A percentile compares a stretch with the other conserved stretches of the same genome.
phyloP scores from a whole-genome alignment of 306 rosid genomes.

The barrel medic (Medicago truncatula) region DNA sequence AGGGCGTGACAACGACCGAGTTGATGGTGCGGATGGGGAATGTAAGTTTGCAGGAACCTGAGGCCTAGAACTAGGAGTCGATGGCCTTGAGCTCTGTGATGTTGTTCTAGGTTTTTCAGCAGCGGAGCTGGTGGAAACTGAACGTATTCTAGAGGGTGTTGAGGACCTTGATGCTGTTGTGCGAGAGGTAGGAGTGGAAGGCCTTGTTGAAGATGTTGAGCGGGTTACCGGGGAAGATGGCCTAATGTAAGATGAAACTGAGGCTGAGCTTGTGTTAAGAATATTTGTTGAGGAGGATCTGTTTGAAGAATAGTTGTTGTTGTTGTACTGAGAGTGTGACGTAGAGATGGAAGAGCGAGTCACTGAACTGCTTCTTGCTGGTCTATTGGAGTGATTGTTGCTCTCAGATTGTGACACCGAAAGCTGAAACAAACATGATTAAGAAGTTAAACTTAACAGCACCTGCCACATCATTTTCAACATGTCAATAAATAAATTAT shows the following conservation, averaged over 20 bases:
- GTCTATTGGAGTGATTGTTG: conserved; percentile 72
- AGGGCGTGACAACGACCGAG: conserved; percentile 78
- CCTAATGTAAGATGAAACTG: conserved; percentile 90
- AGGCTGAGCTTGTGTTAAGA: conserved; percentile 96
- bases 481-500: not conserved
- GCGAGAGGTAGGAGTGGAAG: conserved; percentile 90
- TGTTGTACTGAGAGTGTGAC: conserved; percentile 64
- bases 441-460: conserved; percentile 34
- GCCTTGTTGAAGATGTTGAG: conserved; percentile 64
- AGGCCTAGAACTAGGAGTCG: conserved; percentile 95
- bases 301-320: conserved; percentile 70
- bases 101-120: conserved; percentile 68
- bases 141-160: conserved; percentile 85
- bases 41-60: conserved; percentile 85
- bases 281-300: conserved; percentile 65
- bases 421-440: conserved; percentile 65
- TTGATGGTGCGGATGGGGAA: conserved; percentile 63
- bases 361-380: conserved; percentile 95
- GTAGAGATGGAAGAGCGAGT: conserved; percentile 75
- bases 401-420: conserved; percentile 87
- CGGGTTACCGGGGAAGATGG: conserved; percentile 86
- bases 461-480: conserved; percentile 10
- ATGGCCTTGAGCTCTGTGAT: conserved; percentile 75
- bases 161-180: conserved; percentile 67
- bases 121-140: conserved; percentile 58